These are phyloP conservation scores for Corymbia maculata DNA, from an alignment of 345 rosid genomes.

Conservation along the genomic window DNA sequence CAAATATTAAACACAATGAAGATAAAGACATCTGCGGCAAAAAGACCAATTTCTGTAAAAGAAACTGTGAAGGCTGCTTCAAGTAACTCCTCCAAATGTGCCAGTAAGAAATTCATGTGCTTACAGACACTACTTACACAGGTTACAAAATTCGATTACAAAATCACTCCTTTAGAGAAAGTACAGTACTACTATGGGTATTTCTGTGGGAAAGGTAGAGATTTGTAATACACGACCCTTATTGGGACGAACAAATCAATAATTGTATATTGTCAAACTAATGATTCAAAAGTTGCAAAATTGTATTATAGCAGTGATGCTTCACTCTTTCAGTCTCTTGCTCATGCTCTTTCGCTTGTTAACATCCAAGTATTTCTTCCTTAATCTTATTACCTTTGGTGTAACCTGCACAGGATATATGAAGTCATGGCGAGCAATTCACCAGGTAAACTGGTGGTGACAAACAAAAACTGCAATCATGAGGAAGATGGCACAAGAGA, in stretches of 20 bases:
- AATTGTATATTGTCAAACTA: background rate
- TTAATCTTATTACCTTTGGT: slow-evolving; percentile 74
- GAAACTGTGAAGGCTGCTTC: background rate
- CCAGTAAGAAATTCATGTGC: background rate
- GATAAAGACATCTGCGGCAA: background rate
- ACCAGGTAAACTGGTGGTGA: background rate
- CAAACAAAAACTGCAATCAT: background rate
- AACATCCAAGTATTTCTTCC: slow-evolving; percentile 84
- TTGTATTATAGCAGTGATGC: background rate
- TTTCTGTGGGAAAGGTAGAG: background rate
- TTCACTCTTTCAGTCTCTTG: slow-evolving; percentile 66
- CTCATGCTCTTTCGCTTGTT: slow-evolving; percentile 88
- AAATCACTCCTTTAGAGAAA: background rate
- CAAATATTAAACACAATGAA: background rate
- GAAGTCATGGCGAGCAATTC: background rate
- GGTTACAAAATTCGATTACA: background rate
- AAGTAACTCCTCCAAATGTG: background rate
- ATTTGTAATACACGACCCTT: background rate
- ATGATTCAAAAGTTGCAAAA: background rate
- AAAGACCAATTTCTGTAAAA: background rate
- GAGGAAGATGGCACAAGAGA: background rate
- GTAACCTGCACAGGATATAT: slow-evolving; percentile 51
- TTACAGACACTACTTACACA: background rate
- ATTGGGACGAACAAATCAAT: background rate
- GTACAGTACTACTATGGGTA: background rate